Evolutionary conservation across 176 grass and related monocot genomes (phyloP).

Genomic region (Carex myosuroides): DNA sequence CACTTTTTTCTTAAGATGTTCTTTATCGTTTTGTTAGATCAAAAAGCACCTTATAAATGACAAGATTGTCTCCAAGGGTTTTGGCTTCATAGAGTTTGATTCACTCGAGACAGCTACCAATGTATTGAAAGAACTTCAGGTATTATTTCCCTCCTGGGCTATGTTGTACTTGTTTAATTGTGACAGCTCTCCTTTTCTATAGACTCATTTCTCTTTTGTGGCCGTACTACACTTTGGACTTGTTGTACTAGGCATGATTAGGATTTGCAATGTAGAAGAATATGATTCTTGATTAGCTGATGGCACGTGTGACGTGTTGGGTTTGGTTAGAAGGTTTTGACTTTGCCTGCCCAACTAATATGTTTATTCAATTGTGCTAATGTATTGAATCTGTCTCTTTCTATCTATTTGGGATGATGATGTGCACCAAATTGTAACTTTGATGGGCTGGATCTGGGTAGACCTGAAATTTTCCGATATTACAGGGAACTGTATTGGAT

Average conservation of each 20-base stretch:
- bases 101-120: constrained; percentile 73
- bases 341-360: not conserved
- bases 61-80: constrained; percentile 93
- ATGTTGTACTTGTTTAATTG: not conserved
- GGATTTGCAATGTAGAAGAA: not conserved
- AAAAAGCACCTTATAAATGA: constrained; percentile 84
- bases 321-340: not conserved
- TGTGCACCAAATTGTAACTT: constrained; percentile 3
- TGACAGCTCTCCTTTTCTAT: not conserved
- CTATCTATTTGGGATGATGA: not conserved
- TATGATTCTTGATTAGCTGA: not conserved
- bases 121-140: constrained; percentile 92
- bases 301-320: not conserved
- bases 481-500: constrained; percentile 81
- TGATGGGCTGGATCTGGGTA: not conserved
- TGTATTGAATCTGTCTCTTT: not conserved
- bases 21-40: constrained; percentile 40
- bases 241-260: not conserved
- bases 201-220: not conserved
- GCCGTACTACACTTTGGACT: not conserved
- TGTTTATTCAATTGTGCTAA: not conserved
- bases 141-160: constrained; percentile 4
- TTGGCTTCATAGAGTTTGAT: constrained; percentile 94
- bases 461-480: not conserved
- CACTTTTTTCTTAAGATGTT: constrained; percentile 17